Evolutionary conservation across 768 basidiomycete species (phyloP), one percentile per base, ranked within the genome.

Genomic region (Lactifluus pinguis): DNA sequence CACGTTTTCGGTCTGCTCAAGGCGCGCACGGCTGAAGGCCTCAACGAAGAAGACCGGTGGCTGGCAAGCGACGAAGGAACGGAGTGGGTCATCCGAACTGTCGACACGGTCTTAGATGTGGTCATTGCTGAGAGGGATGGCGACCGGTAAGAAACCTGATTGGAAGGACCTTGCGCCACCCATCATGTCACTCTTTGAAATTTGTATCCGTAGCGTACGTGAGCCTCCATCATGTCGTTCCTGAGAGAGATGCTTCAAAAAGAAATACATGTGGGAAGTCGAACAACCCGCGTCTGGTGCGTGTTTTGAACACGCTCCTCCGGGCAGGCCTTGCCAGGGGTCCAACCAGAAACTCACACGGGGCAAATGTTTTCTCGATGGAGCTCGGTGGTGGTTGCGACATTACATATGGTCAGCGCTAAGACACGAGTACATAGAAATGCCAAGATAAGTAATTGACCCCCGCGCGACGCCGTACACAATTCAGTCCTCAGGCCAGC

Each of bases 1-100:
- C 93, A 95, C 71, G 86, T 89, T 52, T 93, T 91, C 72, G 93
- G 93, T 13, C 80, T 95, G 66, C 83, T 93, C 69, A 95, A 94
- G 73, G 89, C 90, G 21, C 85, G 87, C 57, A 69, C 80, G 51
- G 76, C 77, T 49, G 79, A 81, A 55, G 78, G 79, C 39, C 76
- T 83, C 65, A 84, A 74, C 65, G 79, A 81, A 66, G 89, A 87
- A 72, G 90, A 92, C 70, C 77, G 74, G 60, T 95, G 87, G 86
- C 80, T 95, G 44, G 78, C 87, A 25, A 87, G 81, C 62, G 92
- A 93, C 69, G 88, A 92, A 72, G 92, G 92, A 38, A 82, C 88
- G 19, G 87, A 88, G 74, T 95, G 92, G 92, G 85, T 94, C 53
- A 76, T 94, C 68, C 84, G 86, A 68, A 87, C 82, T 51, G 83